Conservation (phyloP, 83 land plant species). For the Larix sibirica region DNA sequence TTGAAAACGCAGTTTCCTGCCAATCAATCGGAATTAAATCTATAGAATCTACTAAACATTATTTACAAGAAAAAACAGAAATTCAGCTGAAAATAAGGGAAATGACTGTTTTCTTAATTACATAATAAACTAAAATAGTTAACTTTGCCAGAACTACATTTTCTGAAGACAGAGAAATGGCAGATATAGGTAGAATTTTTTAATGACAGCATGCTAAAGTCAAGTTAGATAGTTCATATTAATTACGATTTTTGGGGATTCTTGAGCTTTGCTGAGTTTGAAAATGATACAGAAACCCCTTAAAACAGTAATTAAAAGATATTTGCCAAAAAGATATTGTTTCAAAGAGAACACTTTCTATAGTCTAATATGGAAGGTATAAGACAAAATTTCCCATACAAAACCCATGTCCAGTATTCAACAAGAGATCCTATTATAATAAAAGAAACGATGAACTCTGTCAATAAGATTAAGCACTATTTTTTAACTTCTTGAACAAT, state of each 20-base stretch:
- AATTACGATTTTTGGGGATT: neutral
- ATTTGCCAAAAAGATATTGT: neutral
- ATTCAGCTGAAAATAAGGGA: neutral
- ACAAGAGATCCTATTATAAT: neutral
- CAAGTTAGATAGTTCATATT: neutral
- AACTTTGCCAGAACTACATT: neutral
- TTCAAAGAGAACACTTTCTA: neutral
- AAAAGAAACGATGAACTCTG: neutral
- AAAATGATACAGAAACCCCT: neutral
- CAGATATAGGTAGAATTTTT: neutral
- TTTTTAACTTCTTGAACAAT: too few species aligned
- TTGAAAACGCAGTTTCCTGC: conserved; percentile 90
- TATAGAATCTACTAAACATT: neutral
- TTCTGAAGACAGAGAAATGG: neutral
- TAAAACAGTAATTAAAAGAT: neutral
- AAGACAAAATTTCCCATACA: neutral
- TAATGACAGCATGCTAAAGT: neutral
- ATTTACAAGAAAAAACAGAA: neutral
- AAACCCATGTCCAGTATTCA: neutral
- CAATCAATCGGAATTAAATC: conserved; percentile 1
- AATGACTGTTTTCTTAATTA: neutral
- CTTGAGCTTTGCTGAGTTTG: neutral
- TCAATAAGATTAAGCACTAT: too few species aligned
- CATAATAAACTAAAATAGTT: neutral
- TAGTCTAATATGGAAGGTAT: neutral